Base-by-base conservation (phyloP, 345 rosid genomes). In the Noccaea bulbosa region DNA sequence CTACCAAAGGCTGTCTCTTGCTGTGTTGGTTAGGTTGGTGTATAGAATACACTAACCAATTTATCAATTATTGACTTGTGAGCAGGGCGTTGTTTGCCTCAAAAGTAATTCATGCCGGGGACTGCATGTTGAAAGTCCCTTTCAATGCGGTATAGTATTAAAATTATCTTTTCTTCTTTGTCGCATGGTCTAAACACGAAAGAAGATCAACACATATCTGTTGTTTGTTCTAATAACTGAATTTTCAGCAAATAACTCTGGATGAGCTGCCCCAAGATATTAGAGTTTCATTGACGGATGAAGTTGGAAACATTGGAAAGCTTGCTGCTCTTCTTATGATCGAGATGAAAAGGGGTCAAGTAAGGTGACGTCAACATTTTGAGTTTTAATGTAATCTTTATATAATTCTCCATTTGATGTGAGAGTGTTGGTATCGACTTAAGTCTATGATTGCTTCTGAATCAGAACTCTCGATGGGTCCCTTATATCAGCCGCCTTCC, bases 401-500 rank as follows among this genome's bases (percentile, higher is more conserved):
- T 30, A 57, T 4, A 47, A 39, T 39, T n/a, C 57, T 68, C 20
- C 6, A 6, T 33, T 65, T 33, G 3, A 32, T 67, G 15, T 33
- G 33, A 49, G 54, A 27, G 12, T 45, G 62, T 65, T 58, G 45
- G 46, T 68, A 15, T 75, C 46, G 27, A 54, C 58, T 68, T 45
- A 56, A 44, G 46, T 68, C 56, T 75, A 45, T 48, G 32, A 14
- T 48, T 76, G 48, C 11, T 68, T 47, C 32, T 63, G 54, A 50
- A 16, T 74, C 81, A 87, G 96, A 81, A 81, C 62, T 90, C 91
- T 16, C 83, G 79, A 48, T 90, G 96, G 98, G 74, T 78, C 47
- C 92, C 88, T 69, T 93, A 88, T 65, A 79, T 88, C 15, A 75
- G 82, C 62, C 71, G 88, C 53, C 93, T 91, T 82, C 97, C 97